Evolutionary conservation across 2,329 filamentous ascomycete species (phyloP).

Genomic region (Phaeosphaeria sp.): DNA sequence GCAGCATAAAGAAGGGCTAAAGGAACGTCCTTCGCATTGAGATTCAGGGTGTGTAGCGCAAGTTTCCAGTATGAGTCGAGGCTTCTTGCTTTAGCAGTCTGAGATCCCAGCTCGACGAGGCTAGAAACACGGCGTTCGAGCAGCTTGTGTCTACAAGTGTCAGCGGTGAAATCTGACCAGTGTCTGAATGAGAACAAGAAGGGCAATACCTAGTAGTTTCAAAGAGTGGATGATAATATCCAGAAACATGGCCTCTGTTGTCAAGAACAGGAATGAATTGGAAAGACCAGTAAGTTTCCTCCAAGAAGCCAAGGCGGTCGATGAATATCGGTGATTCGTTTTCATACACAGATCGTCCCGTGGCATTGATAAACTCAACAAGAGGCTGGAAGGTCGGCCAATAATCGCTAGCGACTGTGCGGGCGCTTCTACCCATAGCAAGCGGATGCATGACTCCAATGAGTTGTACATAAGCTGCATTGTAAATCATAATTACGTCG

Average conservation of each 20-base stretch:
- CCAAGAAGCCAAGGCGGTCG: conserved; percentile 68
- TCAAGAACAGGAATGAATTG: conserved; percentile 77
- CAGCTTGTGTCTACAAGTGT: conserved; percentile 26
- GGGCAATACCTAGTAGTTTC: conserved; percentile 77
- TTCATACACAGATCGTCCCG: conserved; percentile 31
- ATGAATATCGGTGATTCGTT: conserved; percentile 78
- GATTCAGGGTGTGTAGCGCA: conserved; percentile 70
- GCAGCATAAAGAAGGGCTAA: conserved; percentile 35
- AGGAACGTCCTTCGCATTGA: conserved; percentile 64
- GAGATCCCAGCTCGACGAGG: conserved; percentile 74
- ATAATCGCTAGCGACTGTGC: conserved; percentile 77
- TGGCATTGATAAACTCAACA: conserved; percentile 27
- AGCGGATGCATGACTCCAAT: conserved; percentile 57
- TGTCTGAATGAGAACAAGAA: too few species aligned
- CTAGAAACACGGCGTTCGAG: conserved; percentile 30
- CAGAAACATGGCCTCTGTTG: conserved; percentile 71
- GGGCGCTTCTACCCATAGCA: conserved; percentile 60
- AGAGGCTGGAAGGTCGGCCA: conserved; percentile 33
- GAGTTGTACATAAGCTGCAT: conserved; percentile 43
- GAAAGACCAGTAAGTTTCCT: conserved; percentile 83
- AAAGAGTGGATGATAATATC: conserved; percentile 77
- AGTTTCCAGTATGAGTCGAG: conserved; percentile 74
- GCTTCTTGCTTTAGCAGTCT: conserved; percentile 71
- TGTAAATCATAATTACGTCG: conserved; percentile 47
- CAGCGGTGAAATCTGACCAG: too few species aligned